Evolutionary conservation across 768 basidiomycete genomes (phyloP), one percentile per base, ranked within the genome.

Genomic region (Pleurotus tuber-regium): DNA sequence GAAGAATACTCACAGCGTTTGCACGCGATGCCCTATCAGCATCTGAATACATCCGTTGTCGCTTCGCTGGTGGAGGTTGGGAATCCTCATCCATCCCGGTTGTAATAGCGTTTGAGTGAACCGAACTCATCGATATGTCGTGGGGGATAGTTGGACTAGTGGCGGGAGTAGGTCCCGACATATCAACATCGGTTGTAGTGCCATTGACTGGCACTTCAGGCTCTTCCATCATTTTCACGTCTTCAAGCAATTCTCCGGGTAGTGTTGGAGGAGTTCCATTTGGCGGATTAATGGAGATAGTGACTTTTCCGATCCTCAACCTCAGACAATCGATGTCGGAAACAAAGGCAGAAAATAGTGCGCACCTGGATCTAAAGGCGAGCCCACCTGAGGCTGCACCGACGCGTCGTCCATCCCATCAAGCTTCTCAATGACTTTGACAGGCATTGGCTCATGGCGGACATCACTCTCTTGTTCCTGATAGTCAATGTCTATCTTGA

Each of bases 11-110:
- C 73, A 89, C 46, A 33, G 46, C 87, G 73, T 89, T 82, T 55
- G 82, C 78, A 59, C 86, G 70, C 12, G 86, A 86, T 41, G 85
- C 84, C 64, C 80, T 79, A 70, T 89, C 86, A 26, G 82, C 83
- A 64, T 92, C 88, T 41, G 87, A 89, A 59, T 82, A 72, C 70
- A 83, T 83, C 59, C 90, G 73, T 24, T 87, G 79, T 55, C 90
- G 79, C 78, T 92, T 92, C 54, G 89, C 86, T 24, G 90, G 90
- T n/a, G 86, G 88, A 11, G 84, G 87, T 54, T 76, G 71, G 52
- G 79, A 74, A 55, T 84, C 82, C 53, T 84, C 83, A 59, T 81
- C 77, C 52, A 73, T 74, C 19, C 59, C 61, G 12, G 35, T 28
- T 42, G 68, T 74, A 19, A 70, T 58, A 43, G 66, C 67, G 53